These are phyloP conservation scores for Fusarium sambucinum DNA, from an alignment of 2,329 filamentous ascomycete species.

Conservation along the genomic window DNA sequence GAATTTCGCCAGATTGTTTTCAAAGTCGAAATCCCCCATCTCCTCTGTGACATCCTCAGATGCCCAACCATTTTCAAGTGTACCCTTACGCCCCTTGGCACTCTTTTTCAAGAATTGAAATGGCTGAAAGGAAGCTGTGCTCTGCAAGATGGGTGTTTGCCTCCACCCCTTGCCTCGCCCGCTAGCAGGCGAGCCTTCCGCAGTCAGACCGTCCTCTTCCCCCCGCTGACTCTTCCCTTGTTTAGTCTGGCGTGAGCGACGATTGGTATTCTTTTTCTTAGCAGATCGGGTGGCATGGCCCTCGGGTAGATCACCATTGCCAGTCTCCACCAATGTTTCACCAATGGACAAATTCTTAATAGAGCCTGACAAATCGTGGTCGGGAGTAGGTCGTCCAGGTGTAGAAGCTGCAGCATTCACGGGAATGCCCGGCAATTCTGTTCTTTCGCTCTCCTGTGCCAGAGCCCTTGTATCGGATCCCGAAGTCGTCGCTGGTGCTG, in stretches of 20 bases:
- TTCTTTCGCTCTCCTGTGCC: constrained; percentile 18
- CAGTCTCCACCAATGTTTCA: constrained; percentile 27
- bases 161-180: constrained; percentile 67
- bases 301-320: constrained; percentile 38
- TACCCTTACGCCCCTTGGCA: constrained; percentile 59
- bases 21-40: constrained; percentile 94
- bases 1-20: constrained; percentile 89
- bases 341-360: constrained; percentile 46
- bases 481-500: constrained; percentile 49
- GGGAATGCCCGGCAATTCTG: constrained; percentile 32
- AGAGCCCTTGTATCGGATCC: constrained; percentile 36
- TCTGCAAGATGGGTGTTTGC: constrained; percentile 70
- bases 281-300: constrained; percentile 43
- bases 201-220: constrained; percentile 45
- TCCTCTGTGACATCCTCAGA: constrained; percentile 97
- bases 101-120: constrained; percentile 71
- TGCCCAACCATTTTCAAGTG: constrained; percentile 84
- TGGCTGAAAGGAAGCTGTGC: constrained; percentile 72
- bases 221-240: constrained; percentile 48
- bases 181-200: constrained; percentile 46
- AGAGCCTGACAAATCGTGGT: constrained; percentile 46
- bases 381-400: constrained; percentile 36
- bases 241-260: constrained; percentile 51
- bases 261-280: constrained; percentile 51
- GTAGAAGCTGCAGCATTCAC: constrained; percentile 28